These are phyloP conservation scores for Samsoniella hepiali DNA, from an alignment of 2,329 filamentous ascomycete genomes.

Conservation along the genomic window DNA sequence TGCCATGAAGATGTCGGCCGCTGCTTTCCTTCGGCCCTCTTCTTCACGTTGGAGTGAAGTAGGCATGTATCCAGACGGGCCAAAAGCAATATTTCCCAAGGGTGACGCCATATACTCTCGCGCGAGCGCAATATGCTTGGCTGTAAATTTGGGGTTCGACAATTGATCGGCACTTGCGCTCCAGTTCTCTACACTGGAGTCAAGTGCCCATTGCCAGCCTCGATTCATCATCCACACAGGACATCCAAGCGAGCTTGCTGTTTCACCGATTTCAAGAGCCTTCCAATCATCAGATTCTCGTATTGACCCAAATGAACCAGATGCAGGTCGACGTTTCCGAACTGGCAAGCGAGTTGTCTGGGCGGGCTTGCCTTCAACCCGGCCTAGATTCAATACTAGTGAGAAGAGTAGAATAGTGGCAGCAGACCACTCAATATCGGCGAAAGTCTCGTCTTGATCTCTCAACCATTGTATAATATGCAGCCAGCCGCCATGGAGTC, in stretches of 20 bases:
- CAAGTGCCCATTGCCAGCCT: constrained; percentile 70
- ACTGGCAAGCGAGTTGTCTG: constrained; percentile 29
- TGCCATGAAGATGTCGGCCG: constrained; percentile 67
- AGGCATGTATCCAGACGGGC: constrained; percentile 60
- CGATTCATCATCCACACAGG: constrained; percentile 58
- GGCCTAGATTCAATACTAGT: constrained; percentile 59
- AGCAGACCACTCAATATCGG: constrained; percentile 66
- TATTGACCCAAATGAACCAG: constrained; percentile 36
- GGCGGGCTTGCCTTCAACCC: constrained; percentile 28
- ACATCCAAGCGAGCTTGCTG: constrained; percentile 46
- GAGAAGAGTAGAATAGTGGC: constrained; percentile 61
- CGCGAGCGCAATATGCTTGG: constrained; percentile 55
- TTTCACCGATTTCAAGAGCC: constrained; percentile 44
- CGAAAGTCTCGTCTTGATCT: constrained; percentile 42
- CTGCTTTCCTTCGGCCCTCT: constrained; percentile 56
- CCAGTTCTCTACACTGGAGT: constrained; percentile 41
- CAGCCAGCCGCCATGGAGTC: constrained; percentile 68
- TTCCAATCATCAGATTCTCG: constrained; percentile 45
- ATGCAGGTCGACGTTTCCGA: constrained; percentile 32
- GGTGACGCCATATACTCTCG: constrained; percentile 62
- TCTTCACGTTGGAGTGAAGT: constrained; percentile 52
- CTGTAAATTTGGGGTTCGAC: constrained; percentile 41
- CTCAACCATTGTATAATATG: constrained; percentile 68
- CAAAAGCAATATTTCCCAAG: constrained; percentile 54
- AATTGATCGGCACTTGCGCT: constrained; percentile 26